Evolutionary conservation across 1,284 basidiomycete genomes (phyloP), one percentile per base, ranked within the genome.

Genomic region (Ceratobasidium sp.): DNA sequence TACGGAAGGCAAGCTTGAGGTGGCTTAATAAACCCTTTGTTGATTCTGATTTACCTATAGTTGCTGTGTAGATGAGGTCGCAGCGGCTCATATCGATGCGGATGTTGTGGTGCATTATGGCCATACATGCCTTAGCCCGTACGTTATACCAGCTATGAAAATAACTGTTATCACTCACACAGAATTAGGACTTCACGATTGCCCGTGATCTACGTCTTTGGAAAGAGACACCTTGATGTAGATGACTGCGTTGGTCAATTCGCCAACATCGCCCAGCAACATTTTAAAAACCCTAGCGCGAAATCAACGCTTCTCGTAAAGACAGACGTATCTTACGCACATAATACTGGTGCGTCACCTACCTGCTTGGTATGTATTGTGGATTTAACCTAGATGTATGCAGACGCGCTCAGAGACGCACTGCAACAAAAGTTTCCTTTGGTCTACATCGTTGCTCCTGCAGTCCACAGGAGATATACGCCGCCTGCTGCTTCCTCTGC

Each of bases 1-100:
- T 99, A 99, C 83, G 97, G 97, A 83, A 96, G 94, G 95, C 90
- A 85, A 80, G 90, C 81, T 61, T 15, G 61, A 17, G 0, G 49
- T 44, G 44, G 25, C n/a, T 68, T 49, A 29, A 19, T 15, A n/a
- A 57, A 29, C 46, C 29, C 61, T 37, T 46, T n/a, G 9, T 34
- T 52, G 17, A 71, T 65, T 76, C 44, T 65, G n/a, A 43, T 44
- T 29, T 61, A 32, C 29, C n/a, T 59, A 13, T 68, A 98, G 96
- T 81, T 99, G 97, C 82, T 99, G 97, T 82, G 96, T 98, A 3
- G 98, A 99, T 82, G 95, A 99, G 81, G 93, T 99, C 2, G 94
- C 96, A 8, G 97, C 97, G 5, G 92, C 96, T 79, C 98, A 99
- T 82, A 92, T 97, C 56, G 91, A 97, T 79, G 96, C 97, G 0